phyloP scores from a whole-genome alignment of 345 rosid genomes.

The Euphorbia peplus region DNA sequence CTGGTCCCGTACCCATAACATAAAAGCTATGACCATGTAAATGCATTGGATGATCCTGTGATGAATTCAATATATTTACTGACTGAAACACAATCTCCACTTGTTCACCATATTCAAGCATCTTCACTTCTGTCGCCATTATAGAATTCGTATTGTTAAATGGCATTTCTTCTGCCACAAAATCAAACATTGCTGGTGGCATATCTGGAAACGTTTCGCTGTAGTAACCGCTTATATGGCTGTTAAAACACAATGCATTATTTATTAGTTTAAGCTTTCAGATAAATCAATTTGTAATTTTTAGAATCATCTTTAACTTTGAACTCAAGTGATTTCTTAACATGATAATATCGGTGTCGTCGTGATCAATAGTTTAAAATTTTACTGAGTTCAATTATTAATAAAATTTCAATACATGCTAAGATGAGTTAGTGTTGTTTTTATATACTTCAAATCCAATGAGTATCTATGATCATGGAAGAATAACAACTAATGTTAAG shows the following conservation, averaged over 20 bases:
- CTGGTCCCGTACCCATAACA: constrained; percentile 36
- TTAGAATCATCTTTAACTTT: too few species aligned
- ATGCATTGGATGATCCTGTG: constrained; percentile 44
- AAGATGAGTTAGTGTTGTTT: too few species aligned
- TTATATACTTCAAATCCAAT: too few species aligned
- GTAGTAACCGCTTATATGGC: not conserved
- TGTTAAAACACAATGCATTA: constrained; percentile 1
- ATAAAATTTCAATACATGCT: too few species aligned
- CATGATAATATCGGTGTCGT: too few species aligned
- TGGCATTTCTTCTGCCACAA: not conserved
- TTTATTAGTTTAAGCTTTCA: too few species aligned
- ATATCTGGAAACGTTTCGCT: constrained; percentile 1
- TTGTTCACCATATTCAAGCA: constrained; percentile 25
- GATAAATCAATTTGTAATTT: too few species aligned
- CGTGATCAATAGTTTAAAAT: too few species aligned
- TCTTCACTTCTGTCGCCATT: not conserved
- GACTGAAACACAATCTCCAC: constrained; percentile 44
- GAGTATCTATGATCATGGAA: too few species aligned
- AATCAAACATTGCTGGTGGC: constrained; percentile 1
- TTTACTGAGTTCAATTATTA: too few species aligned
- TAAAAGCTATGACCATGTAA: constrained; percentile 44
- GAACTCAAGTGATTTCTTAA: too few species aligned
- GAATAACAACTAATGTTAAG: too few species aligned
- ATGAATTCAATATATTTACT: constrained; percentile 22
- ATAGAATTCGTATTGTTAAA: not conserved